phyloP scores from a whole-genome alignment of 2,329 filamentous ascomycete species.

The Cladosporium sp. region DNA sequence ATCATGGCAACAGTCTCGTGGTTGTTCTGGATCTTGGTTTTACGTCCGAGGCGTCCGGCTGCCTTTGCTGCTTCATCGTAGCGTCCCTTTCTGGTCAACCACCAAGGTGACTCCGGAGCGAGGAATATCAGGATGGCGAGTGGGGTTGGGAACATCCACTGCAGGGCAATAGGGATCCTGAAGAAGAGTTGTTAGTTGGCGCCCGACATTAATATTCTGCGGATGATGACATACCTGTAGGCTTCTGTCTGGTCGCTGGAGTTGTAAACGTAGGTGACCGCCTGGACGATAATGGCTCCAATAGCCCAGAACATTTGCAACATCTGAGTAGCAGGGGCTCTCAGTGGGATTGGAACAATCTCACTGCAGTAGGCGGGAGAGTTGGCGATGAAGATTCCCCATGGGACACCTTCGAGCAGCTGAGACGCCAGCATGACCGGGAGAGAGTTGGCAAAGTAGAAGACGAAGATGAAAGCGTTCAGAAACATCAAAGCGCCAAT shows the following conservation, averaged over 20 bases:
- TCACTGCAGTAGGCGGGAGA: constrained; percentile 59
- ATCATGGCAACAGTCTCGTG: constrained; percentile 54
- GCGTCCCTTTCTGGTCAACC: constrained; percentile 49
- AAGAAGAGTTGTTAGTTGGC: constrained; percentile 30
- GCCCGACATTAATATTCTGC: constrained; percentile 11
- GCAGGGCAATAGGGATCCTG: constrained; percentile 52
- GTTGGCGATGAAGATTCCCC: constrained; percentile 64
- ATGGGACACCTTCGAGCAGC: constrained; percentile 58
- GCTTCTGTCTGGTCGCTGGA: constrained; percentile 27
- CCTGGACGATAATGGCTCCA: constrained; percentile 57
- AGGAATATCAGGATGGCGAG: constrained; percentile 49
- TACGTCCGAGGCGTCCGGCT: constrained; percentile 47
- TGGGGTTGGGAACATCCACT: constrained; percentile 58
- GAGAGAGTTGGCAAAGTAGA: constrained; percentile 51
- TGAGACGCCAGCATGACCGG: constrained; percentile 49
- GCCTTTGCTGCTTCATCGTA: constrained; percentile 43
- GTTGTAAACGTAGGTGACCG: constrained; percentile 52
- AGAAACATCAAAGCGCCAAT: constrained; percentile 51
- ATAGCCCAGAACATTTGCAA: constrained; percentile 64
- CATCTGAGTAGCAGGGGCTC: constrained; percentile 57
- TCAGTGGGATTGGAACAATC: constrained; percentile 55
- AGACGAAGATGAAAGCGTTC: constrained; percentile 57
- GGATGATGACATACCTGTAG: constrained; percentile 37
- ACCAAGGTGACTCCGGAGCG: constrained; percentile 51
- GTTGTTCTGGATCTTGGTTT: constrained; percentile 32